phyloP scores from a whole-genome alignment of 495 filamentous ascomycete species.

The Poronia punctata region DNA sequence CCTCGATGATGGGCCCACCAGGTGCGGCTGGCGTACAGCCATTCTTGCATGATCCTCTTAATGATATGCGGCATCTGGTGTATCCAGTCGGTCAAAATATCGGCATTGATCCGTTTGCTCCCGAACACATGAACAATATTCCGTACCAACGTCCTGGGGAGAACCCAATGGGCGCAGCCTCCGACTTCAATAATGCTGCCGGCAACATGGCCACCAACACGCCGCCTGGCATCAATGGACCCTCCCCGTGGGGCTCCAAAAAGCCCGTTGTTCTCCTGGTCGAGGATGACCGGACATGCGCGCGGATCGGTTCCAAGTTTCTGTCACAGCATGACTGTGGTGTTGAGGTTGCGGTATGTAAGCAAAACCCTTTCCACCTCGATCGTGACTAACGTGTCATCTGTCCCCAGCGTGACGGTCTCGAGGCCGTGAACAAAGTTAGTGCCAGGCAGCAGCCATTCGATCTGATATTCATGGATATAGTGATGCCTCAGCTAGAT shows the following conservation, averaged over 20 bases:
- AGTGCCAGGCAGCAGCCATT: constrained; percentile 68
- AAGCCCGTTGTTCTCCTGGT: constrained; percentile 85
- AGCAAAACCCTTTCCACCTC: neutral
- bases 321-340: constrained; percentile 79
- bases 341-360: constrained; percentile 85
- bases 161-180: constrained; percentile 16
- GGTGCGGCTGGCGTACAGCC: constrained; percentile 26
- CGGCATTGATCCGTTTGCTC: constrained; percentile 91
- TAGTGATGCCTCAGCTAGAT: constrained; percentile 96
- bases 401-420: constrained; percentile 87
- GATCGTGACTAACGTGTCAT: constrained; percentile 23
- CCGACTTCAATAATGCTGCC: constrained; percentile 17
- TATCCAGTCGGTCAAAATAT: constrained; percentile 86
- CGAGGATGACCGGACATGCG: constrained; percentile 91
- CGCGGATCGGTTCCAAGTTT: constrained; percentile 91
- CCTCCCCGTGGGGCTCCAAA: constrained; percentile 59
- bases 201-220: constrained; percentile 21
- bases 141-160: constrained; percentile 60
- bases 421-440: constrained; percentile 91
- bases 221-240: constrained; percentile 19
- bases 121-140: constrained; percentile 89
- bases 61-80: constrained; percentile 73
- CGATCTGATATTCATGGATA: constrained; percentile 96
- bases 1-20: constrained; percentile 36
- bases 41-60: constrained; percentile 41